A percentile compares a stretch with the other conserved stretches of the same genome.
These are phyloP conservation scores for Fonsecaea pedrosoi DNA, from an alignment of 2,329 filamentous ascomycete species.

Conservation along the genomic window DNA sequence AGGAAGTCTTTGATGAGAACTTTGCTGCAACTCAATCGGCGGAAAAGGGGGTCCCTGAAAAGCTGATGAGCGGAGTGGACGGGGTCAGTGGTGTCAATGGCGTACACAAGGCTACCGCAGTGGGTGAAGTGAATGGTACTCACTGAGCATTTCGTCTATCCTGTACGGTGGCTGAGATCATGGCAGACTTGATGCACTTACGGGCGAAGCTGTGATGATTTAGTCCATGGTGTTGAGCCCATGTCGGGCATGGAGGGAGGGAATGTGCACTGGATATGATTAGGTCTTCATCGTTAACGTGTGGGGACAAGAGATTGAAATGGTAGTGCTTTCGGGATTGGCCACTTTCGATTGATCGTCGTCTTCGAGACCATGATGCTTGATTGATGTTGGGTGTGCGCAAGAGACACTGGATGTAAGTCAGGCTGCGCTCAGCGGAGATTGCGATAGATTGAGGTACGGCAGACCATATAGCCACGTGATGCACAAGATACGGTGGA, in stretches of 20 bases:
- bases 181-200: slow-evolving; percentile 15
- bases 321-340: neutral
- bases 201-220: slow-evolving; percentile 14
- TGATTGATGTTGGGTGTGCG: neutral
- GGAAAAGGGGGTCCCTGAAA: slow-evolving; percentile 18
- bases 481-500: neutral
- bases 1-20: slow-evolving; percentile 47
- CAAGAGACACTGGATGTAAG: neutral
- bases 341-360: neutral
- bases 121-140: slow-evolving; percentile 26
- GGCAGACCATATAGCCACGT: neutral
- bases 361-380: neutral
- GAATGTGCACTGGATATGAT: neutral
- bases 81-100: slow-evolving; percentile 50
- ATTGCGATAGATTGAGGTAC: neutral
- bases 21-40: slow-evolving; percentile 24
- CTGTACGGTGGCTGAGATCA: slow-evolving; percentile 22
- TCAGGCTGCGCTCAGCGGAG: neutral
- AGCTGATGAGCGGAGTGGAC: slow-evolving; percentile 13
- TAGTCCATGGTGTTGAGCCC: neutral
- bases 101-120: slow-evolving; percentile 41
- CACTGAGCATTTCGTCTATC: slow-evolving; percentile 10
- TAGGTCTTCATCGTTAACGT: neutral
- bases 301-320: neutral
- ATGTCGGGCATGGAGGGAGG: neutral